phyloP scores from a whole-genome alignment of 2,329 filamentous ascomycete genomes.

The Bertia moriformis region DNA sequence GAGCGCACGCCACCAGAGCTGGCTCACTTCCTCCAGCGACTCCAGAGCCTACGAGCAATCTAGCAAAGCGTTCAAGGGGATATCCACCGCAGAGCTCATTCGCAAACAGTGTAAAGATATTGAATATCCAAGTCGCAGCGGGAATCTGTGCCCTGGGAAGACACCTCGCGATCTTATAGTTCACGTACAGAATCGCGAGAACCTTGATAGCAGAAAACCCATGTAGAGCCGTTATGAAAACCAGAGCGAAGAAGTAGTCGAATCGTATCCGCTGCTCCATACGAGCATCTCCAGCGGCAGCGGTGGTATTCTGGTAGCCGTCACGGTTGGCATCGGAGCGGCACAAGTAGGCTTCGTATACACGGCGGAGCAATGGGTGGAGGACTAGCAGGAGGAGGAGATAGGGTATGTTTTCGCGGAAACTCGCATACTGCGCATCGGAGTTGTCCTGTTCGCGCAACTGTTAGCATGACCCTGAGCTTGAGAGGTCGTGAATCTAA shows the following conservation, averaged over 20 bases:
- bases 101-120: slow-evolving; percentile 69
- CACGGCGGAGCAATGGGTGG: slow-evolving; percentile 64
- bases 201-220: slow-evolving; percentile 78
- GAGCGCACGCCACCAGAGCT: slow-evolving; percentile 42
- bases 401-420: slow-evolving; percentile 74
- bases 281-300: slow-evolving; percentile 35
- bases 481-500: not conserved
- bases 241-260: slow-evolving; percentile 65
- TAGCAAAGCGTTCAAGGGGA: slow-evolving; percentile 47
- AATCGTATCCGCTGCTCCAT: slow-evolving; percentile 62
- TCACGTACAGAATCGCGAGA: slow-evolving; percentile 62
- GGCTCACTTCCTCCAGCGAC: slow-evolving; percentile 23
- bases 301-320: slow-evolving; percentile 11
- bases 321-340: slow-evolving; percentile 10
- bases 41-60: slow-evolving; percentile 23
- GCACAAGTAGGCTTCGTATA: slow-evolving; percentile 47
- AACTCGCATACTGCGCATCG: slow-evolving; percentile 73
- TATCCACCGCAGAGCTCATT: slow-evolving; percentile 80
- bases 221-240: slow-evolving; percentile 69
- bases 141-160: slow-evolving; percentile 62
- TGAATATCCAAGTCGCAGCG: slow-evolving; percentile 74
- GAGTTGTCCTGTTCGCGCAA: slow-evolving; percentile 56
- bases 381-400: slow-evolving; percentile 59
- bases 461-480: not conserved
- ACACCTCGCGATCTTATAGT: slow-evolving; percentile 64